Evolutionary conservation across 2,329 filamentous ascomycete genomes (phyloP).

Genomic region (Lachnellula arida): DNA sequence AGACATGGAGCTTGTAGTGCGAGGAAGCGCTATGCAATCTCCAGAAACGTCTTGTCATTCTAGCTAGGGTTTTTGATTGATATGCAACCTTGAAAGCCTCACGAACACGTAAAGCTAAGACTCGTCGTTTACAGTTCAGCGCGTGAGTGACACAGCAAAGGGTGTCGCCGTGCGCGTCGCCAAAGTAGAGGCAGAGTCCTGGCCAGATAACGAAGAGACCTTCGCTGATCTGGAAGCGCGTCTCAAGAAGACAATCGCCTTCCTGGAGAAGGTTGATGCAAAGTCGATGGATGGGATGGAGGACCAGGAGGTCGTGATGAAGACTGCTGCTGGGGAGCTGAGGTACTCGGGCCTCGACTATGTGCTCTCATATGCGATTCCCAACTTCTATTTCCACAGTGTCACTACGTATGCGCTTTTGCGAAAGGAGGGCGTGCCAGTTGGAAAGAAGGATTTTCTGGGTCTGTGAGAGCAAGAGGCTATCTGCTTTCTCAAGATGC

Average conservation of each 20-base stretch:
- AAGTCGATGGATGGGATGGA: conserved; percentile 41
- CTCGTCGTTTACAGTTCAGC: conserved; percentile 33
- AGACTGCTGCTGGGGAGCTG: conserved; percentile 29
- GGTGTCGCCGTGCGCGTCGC: conserved; percentile 36
- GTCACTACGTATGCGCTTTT: conserved; percentile 56
- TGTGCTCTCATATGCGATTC: conserved; percentile 44
- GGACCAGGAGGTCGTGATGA: conserved; percentile 36
- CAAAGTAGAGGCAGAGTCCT: conserved; percentile 29
- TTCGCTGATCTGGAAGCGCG: conserved; percentile 45
- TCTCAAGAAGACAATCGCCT: conserved; percentile 42
- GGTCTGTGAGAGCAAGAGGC: neutral
- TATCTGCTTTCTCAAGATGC: neutral
- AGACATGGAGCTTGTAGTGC: too few species aligned
- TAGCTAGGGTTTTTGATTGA: too few species aligned
- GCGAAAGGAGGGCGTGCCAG: conserved; percentile 53
- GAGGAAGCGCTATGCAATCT: too few species aligned
- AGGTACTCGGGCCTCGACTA: conserved; percentile 43
- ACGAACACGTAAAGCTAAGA: too few species aligned
- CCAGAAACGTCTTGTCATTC: too few species aligned
- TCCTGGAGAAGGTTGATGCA: conserved; percentile 40
- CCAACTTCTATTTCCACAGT: conserved; percentile 62
- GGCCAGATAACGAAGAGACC: conserved; percentile 42
- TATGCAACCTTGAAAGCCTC: too few species aligned
- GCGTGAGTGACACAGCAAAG: conserved; percentile 39
- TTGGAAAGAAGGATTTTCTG: conserved; percentile 58